Conservation (phyloP, 1,139 yeast genomes). For the Hyphopichia khmerensis region DNA sequence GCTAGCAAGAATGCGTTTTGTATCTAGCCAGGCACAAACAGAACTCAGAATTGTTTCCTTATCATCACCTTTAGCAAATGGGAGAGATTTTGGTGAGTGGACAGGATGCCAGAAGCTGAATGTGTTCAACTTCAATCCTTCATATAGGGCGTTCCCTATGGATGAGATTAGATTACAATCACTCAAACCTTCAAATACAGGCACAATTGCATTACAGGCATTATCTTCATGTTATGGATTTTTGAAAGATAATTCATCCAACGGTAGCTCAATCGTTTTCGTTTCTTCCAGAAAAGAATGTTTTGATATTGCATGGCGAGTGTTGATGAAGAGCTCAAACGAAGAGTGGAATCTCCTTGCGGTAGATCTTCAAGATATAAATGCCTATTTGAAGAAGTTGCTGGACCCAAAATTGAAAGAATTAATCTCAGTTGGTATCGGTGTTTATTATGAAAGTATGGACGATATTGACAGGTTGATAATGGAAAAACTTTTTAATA, state of each 20-base stretch:
- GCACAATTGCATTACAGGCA: constrained; percentile 52
- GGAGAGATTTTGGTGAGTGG: constrained; percentile 84
- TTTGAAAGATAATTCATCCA: constrained; percentile 23
- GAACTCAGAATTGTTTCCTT: constrained; percentile 63
- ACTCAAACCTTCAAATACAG: constrained; percentile 44
- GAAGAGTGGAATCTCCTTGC: constrained; percentile 26
- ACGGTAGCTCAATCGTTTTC: constrained; percentile 48
- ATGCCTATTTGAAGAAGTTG: constrained; percentile 42
- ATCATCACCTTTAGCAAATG: constrained; percentile 69
- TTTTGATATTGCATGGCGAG: constrained; percentile 48
- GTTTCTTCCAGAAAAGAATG: constrained; percentile 57
- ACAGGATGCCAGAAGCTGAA: constrained; percentile 62
- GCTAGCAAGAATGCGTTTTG: constrained; percentile 68
- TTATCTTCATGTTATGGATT: constrained; percentile 46
- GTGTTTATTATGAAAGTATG: constrained; percentile 63
- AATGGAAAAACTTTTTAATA: constrained; percentile 52
- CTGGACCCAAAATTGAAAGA: constrained; percentile 47
- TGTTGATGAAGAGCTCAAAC: constrained; percentile 33
- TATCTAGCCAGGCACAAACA: constrained; percentile 60
- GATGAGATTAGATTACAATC: constrained; percentile 60
- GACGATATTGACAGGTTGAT: constrained; percentile 48
- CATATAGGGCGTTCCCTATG: constrained; percentile 54
- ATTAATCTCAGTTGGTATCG: constrained; percentile 64
- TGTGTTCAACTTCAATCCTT: constrained; percentile 69
- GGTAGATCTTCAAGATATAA: constrained; percentile 32